These are phyloP conservation scores for Phytophthora ramorum DNA, from an alignment of 352 stramenopile genomes.

Conservation along the genomic window DNA sequence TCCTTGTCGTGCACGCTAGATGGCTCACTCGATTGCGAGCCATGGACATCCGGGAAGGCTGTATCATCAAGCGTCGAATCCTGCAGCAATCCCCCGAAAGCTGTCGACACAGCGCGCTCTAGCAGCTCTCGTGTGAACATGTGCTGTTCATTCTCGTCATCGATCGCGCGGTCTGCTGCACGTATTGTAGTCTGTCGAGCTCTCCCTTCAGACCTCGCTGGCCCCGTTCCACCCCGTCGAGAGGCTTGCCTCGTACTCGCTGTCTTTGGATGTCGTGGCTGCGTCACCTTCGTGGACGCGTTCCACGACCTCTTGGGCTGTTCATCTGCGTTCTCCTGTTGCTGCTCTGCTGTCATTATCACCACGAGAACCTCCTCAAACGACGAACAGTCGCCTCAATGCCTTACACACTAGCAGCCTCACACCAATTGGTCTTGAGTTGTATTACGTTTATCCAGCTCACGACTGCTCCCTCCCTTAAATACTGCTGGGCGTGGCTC, in stretches of 20 bases:
- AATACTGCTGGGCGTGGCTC: constrained; percentile 27
- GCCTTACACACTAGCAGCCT: background rate
- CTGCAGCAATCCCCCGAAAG: constrained; percentile 37
- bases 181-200: background rate
- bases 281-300: constrained; percentile 47
- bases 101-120: constrained; percentile 63
- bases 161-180: background rate
- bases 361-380: background rate
- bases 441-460: constrained; percentile 7
- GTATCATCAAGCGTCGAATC: constrained; percentile 31
- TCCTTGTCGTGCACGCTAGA: constrained; percentile 34
- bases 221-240: background rate
- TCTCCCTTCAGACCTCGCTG: constrained; percentile 4
- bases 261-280: constrained; percentile 1
- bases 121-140: constrained; percentile 55
- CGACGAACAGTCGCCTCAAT: constrained; percentile 25
- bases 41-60: constrained; percentile 23
- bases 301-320: constrained; percentile 49
- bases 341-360: constrained; percentile 19
- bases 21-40: constrained; percentile 28
- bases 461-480: constrained; percentile 10
- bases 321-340: constrained; percentile 4
- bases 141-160: constrained; percentile 24
- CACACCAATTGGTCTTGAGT: background rate
- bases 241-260: background rate